A percentile compares a stretch with the other conserved stretches of the same genome.
phyloP scores from a whole-genome alignment of 768 basidiomycete species.

The Leccinum boreale region DNA sequence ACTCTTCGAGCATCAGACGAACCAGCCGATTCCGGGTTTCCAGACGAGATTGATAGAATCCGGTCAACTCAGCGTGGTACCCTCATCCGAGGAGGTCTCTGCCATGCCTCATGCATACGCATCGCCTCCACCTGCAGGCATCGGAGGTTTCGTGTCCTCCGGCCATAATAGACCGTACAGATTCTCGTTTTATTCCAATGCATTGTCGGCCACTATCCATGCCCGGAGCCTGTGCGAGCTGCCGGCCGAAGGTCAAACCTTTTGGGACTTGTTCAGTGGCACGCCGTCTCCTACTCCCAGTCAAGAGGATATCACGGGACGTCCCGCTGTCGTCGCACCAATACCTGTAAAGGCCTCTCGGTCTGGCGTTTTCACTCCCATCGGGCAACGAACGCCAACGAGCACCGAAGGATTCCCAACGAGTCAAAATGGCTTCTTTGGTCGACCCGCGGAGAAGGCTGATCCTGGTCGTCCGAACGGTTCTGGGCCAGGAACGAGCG shows the following conservation, averaged over 20 bases:
- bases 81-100: slow-evolving; percentile 41
- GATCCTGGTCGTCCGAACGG: slow-evolving; percentile 21
- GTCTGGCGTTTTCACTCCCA: background rate
- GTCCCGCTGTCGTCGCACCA: slow-evolving; percentile 5
- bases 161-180: slow-evolving; percentile 89
- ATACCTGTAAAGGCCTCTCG: slow-evolving; percentile 8
- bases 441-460: slow-evolving; percentile 16
- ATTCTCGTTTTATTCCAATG: slow-evolving; percentile 98
- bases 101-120: slow-evolving; percentile 12
- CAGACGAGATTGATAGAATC: slow-evolving; percentile 32
- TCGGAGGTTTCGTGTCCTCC: slow-evolving; percentile 40
- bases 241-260: slow-evolving; percentile 89
- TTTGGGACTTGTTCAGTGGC: slow-evolving; percentile 84
- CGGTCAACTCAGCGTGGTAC: slow-evolving; percentile 37
- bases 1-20: slow-evolving; percentile 68
- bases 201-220: slow-evolving; percentile 90
- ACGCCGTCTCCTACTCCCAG: slow-evolving; percentile 23
- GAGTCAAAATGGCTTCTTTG: slow-evolving; percentile 12
- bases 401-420: slow-evolving; percentile 1
- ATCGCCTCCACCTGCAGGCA: slow-evolving; percentile 5
- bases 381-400: slow-evolving; percentile 8
- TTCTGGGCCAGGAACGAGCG: slow-evolving; percentile 17
- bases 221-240: slow-evolving; percentile 90
- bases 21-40: slow-evolving; percentile 48
- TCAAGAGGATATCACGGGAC: slow-evolving; percentile 1